Conservation (phyloP, 371 early-diverging fungal genomes). For the Phascolomyces articulosus region DNA sequence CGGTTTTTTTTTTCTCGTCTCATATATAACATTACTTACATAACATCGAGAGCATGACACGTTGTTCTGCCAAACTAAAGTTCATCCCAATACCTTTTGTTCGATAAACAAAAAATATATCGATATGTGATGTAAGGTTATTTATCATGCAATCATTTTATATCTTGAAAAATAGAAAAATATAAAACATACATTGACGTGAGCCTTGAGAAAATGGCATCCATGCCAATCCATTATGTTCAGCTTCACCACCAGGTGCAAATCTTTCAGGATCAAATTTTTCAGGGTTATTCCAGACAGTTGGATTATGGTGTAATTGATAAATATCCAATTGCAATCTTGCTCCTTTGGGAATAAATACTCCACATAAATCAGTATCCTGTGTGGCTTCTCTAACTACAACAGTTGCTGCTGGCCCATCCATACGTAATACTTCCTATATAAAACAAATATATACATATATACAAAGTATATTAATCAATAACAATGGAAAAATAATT, state of each 20-base stretch:
- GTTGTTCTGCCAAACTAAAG: slow-evolving; percentile 59
- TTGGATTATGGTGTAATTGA: slow-evolving; percentile 20
- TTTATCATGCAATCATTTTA: no score
- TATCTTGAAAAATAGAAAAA: no score
- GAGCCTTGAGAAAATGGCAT: slow-evolving; percentile 56
- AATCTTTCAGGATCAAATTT: slow-evolving; percentile 27
- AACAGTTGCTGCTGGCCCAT: slow-evolving; percentile 7
- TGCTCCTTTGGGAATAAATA: slow-evolving; percentile 17
- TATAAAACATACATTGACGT: slow-evolving; percentile 59
- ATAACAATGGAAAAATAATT: no score
- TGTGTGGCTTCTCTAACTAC: background rate
- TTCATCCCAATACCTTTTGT: slow-evolving; percentile 65
- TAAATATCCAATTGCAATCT: slow-evolving; percentile 14
- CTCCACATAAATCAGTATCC: slow-evolving; percentile 16
- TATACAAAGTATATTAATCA: no score
- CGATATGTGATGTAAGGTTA: no score
- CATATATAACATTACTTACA: no score
- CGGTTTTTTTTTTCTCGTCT: no score
- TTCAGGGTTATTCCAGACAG: slow-evolving; percentile 19
- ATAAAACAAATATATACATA: no score
- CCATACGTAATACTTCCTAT: slow-evolving; percentile 10
- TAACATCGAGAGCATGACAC: slow-evolving; percentile 54
- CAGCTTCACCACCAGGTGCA: slow-evolving; percentile 21
- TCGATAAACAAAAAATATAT: no score
- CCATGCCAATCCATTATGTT: slow-evolving; percentile 32